Evolutionary conservation across 2,329 filamentous ascomycete genomes (phyloP).

Genomic region (Colletotrichum coccodes): DNA sequence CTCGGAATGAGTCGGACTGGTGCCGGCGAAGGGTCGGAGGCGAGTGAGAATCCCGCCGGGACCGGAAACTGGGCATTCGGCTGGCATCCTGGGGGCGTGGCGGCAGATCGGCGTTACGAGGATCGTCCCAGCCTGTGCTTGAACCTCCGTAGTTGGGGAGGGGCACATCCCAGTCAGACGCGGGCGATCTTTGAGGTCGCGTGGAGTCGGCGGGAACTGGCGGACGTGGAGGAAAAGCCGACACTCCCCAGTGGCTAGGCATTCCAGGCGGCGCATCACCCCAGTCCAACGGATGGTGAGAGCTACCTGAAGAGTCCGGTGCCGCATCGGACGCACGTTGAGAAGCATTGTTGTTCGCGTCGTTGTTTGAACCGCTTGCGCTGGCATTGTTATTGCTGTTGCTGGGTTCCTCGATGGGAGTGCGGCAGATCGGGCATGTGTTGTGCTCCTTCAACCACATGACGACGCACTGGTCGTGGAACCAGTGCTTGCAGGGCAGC

Average conservation of each 20-base stretch:
- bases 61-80: conserved; percentile 34
- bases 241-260: conserved; percentile 17
- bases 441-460: conserved; percentile 92
- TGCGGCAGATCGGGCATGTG: conserved; percentile 86
- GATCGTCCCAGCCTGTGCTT: neutral
- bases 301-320: conserved; percentile 8
- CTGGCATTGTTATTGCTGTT: conserved; percentile 32
- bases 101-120: neutral
- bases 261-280: conserved; percentile 14
- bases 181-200: neutral
- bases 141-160: conserved; percentile 11
- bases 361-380: conserved; percentile 14
- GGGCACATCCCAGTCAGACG: conserved; percentile 9
- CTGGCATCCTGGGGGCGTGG: conserved; percentile 13
- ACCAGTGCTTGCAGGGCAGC: conserved; percentile 93
- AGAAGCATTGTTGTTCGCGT: conserved; percentile 9
- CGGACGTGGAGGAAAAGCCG: neutral
- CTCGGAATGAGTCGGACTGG: conserved; percentile 40
- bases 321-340: neutral
- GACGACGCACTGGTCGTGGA: conserved; percentile 84
- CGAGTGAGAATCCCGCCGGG: conserved; percentile 50
- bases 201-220: conserved; percentile 22
- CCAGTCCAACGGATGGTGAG: conserved; percentile 10
- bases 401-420: conserved; percentile 58
- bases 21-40: conserved; percentile 47